Base-by-base conservation (phyloP, 2,329 filamentous ascomycete species). In the Tolypocladium album region DNA sequence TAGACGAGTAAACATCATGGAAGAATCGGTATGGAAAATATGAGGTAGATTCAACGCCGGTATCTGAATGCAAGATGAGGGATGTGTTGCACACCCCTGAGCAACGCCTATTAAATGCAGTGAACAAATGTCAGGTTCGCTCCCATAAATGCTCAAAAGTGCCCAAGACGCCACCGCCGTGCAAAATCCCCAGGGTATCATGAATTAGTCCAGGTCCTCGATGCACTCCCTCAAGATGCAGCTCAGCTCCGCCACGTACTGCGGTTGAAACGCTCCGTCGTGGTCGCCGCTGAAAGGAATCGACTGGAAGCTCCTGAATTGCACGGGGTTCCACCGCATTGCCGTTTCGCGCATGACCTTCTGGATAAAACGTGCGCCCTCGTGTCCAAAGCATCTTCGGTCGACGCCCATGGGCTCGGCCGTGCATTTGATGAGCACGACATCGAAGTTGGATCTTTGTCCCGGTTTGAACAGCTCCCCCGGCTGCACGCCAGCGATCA, bases 251-350 rank as follows among this genome's bases (percentile, higher is more conserved):
- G 60, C 63, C 24, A 67, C 62, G 53, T 59, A 55, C 56, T 60
- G 59, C 17, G 65, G 64, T 61, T 64, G 61, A 56, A 67, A 67
- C 12, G 65, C 65, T 8, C 64, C 60, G 55, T 67, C 64, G 57
- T 67, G 65, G 15, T 66, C 61, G 9, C 64, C 65, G 53, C 64
- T 65, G 39, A 67, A 67, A 2, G 65, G 63, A 34, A 65, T 61
- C 24, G 60, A 61, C 56, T 62, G 52, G 31, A 67, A 67, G 47
- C 59, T 65, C 39, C 59, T 55, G 40, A 67, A 67, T 34, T 61
- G 64, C 31, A 53, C 56, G 7, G 61, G 43, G 22, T 67, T 60
- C 65, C 65, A 67, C 5, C 63, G 61, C 65, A 67, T 67, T 55
- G 58, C 59, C 43, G 56, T 43, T 42, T 67, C 64, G 31, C 60